Evolutionary conservation across 768 basidiomycete species (phyloP), one percentile per base, ranked within the genome.

Genomic region (Tylopilus subfusipes): DNA sequence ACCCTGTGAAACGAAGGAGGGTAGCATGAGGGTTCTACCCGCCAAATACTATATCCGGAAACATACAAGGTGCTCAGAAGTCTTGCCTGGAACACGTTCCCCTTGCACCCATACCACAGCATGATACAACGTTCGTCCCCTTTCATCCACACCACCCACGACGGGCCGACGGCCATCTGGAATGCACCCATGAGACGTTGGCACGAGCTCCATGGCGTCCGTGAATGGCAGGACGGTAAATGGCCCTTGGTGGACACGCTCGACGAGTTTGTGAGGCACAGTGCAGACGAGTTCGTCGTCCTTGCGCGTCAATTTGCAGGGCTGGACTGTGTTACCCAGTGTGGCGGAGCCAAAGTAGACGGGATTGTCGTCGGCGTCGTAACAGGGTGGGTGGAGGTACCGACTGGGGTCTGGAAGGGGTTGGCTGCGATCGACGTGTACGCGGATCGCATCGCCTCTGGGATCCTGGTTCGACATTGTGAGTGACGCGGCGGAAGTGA

Each of bases 321-420:
- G 55, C 21, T 53, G 52, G n/a, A 53, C 36, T 16, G 5, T 34
- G 42, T 39, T 21, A 2, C 10, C 33, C 4, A 48, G 47, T 4
- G 47, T 38, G 16, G 47, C 47, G 3, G 47, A 36, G 33, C 47
- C 42, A 39, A 56, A 56, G 36, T 39, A 53, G 33, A 48, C 24
- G 8, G 50, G 34, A 11, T 53, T 45, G 24, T 53, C 13, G 12
- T 56, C 36, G 8, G 34, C 29, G 30, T 56, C 55, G 16, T 43
- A 53, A 22, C 51, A 56, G 36, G 55, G 47, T 9, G 55, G 55
- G 29, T 52, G 50, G 40, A 53, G 46, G 29, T 48, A 56, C n/a
- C 29, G 51, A 39, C 4, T 16, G 4, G 45, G 33, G 29, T 48
- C 46, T 25, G 51, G 50, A 21, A 56, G 27, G 5, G 55, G 46